Evolutionary conservation across 73 alveolate species (phyloP).

Genomic region (Symbiodinium pilosum): DNA sequence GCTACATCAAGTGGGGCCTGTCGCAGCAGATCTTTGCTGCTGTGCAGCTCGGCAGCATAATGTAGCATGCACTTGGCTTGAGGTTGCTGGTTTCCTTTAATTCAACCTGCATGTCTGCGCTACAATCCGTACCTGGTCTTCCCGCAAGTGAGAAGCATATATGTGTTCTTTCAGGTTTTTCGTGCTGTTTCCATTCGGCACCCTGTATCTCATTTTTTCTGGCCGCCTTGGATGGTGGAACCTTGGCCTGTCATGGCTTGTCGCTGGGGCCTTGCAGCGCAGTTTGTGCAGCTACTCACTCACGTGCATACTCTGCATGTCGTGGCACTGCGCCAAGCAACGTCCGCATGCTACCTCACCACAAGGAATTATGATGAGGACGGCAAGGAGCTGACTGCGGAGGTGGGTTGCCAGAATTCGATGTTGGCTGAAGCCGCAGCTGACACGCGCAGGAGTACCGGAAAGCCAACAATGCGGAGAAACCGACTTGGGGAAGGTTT

Average conservation of each 20-base stretch:
- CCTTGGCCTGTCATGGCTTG: not conserved
- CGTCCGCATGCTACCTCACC: not conserved
- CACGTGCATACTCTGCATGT: not conserved
- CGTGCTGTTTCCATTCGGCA: slow-evolving; percentile 57
- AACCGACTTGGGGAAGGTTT: slow-evolving; percentile 78
- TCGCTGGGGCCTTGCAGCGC: not conserved
- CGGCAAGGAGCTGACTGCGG: slow-evolving; percentile 57
- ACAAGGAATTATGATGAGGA: slow-evolving; percentile 45
- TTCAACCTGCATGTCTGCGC: no score
- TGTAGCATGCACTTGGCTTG: no score
- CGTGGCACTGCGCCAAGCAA: not conserved
- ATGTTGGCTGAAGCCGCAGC: no score
- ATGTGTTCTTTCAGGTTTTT: slow-evolving; percentile 36
- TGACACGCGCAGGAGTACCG: slow-evolving; percentile 48
- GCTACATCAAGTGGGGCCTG: slow-evolving; percentile 79
- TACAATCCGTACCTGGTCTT: no score
- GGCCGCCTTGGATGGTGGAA: slow-evolving; percentile 85
- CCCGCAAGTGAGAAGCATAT: no score
- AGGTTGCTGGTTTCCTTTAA: no score
- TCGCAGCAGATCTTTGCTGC: slow-evolving; percentile 59
- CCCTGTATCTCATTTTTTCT: slow-evolving; percentile 58
- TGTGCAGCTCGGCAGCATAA: slow-evolving; percentile 62
- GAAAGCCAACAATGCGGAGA: slow-evolving; percentile 41
- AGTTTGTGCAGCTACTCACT: not conserved
- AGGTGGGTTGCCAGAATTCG: not conserved